Conservation (phyloP, 1,284 basidiomycete species). For the Leccinum olivaceoglutinosum region DNA sequence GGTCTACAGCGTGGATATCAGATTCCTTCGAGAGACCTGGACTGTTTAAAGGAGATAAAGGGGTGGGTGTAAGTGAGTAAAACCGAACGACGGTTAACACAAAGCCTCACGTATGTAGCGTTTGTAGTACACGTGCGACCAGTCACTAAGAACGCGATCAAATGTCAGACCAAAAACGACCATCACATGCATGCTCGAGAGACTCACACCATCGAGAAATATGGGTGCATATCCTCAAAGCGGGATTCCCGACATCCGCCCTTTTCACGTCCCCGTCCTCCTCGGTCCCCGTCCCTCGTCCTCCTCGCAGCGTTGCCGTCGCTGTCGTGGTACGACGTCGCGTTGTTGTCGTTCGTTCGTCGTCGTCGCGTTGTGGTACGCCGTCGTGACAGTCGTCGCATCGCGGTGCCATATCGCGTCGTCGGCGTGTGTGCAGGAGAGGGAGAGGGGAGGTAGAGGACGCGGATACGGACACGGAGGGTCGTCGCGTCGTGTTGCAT, state of each 20-base stretch:
- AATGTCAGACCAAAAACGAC: constrained; percentile 10
- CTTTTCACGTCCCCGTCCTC: no score
- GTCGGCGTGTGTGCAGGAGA: no score
- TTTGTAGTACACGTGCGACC: constrained; percentile 91
- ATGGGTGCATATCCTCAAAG: constrained; percentile 89
- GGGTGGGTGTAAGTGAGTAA: constrained; percentile 13
- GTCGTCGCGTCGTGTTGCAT: no score
- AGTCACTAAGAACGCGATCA: constrained; percentile 41
- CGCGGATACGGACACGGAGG: no score
- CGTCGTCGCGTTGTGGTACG: no score
- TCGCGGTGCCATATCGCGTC: no score
- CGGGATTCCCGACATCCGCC: constrained; percentile 57
- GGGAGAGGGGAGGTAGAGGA: no score
- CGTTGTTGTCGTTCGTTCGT: no score
- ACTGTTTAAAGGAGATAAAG: constrained; percentile 41
- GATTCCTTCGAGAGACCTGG: constrained; percentile 57
- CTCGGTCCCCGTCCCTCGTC: no score
- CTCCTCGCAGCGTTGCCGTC: no score
- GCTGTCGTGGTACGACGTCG: no score
- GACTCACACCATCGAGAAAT: constrained; percentile 91
- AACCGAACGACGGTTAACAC: constrained; percentile 6
- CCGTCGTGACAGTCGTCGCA: no score
- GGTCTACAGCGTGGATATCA: constrained; percentile 26
- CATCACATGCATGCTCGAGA: constrained; percentile 2
- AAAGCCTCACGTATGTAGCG: constrained; percentile 78